A percentile compares a stretch with the other conserved stretches of the same genome.
Evolutionary conservation across 805 yeast genomes (phyloP).

Genomic region (Yamadazyma phyllophila): DNA sequence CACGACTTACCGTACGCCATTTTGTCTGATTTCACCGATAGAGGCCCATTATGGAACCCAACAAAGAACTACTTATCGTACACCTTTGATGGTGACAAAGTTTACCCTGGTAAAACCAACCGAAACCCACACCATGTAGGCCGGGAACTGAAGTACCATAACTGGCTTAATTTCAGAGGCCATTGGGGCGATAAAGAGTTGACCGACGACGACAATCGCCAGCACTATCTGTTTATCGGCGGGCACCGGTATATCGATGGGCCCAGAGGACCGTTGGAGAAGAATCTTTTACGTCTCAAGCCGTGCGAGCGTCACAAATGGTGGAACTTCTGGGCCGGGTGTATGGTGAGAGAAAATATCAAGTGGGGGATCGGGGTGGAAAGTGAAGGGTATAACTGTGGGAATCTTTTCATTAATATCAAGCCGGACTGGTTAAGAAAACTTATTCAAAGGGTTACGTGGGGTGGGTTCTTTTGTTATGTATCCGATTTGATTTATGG

Average conservation of each 20-base stretch:
- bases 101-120: constrained; percentile 42
- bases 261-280: constrained; percentile 84
- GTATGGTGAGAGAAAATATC: constrained; percentile 71
- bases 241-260: constrained; percentile 93
- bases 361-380: constrained; percentile 88
- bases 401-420: constrained; percentile 54
- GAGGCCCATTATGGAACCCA: constrained; percentile 97
- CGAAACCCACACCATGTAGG: constrained; percentile 46
- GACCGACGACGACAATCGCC: constrained; percentile 68
- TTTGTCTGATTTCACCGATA: constrained; percentile 86
- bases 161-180: constrained; percentile 81
- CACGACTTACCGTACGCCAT: constrained; percentile 94
- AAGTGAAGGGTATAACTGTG: constrained; percentile 82
- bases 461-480: constrained; percentile 63
- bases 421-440: constrained; percentile 51
- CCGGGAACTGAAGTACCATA: constrained; percentile 54
- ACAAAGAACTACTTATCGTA: constrained; percentile 77
- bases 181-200: constrained; percentile 89
- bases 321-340: constrained; percentile 88
- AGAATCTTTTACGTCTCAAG: constrained; percentile 64
- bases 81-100: constrained; percentile 61
- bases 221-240: constrained; percentile 75
- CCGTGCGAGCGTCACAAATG: constrained; percentile 86
- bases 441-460: constrained; percentile 48
- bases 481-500: constrained; percentile 51